Percentiles rank a stretch among this genome's conserved stretches.
phyloP scores from a whole-genome alignment of 2,329 filamentous ascomycete genomes.

The Microsporum audouinii region DNA sequence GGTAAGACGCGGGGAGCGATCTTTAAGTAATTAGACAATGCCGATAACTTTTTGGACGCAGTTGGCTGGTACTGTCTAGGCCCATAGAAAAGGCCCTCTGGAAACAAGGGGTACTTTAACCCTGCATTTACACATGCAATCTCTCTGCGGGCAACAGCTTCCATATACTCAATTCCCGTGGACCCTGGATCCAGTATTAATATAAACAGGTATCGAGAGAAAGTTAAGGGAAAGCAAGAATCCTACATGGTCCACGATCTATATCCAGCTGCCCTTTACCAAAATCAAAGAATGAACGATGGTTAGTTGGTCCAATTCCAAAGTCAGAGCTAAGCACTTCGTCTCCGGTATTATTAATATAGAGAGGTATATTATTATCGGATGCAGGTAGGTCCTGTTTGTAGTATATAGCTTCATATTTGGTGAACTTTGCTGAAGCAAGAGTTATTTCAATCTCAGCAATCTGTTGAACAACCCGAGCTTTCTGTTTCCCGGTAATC shows the following conservation, averaged over 20 bases:
- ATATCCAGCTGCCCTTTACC: constrained; percentile 14
- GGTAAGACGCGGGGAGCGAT: constrained; percentile 25
- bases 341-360: constrained; percentile 16
- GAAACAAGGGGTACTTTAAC: constrained; percentile 11
- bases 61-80: constrained; percentile 22
- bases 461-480: constrained; percentile 19
- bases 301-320: constrained; percentile 16
- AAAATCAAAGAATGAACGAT: constrained; percentile 18
- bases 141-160: constrained; percentile 24
- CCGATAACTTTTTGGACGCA: constrained; percentile 19
- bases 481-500: constrained; percentile 17
- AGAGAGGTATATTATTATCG: constrained; percentile 4
- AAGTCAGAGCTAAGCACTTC: constrained; percentile 11
- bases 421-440: constrained; percentile 14
- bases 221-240: constrained; percentile 2
- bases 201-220: constrained; percentile 6
- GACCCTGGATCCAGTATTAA: constrained; percentile 19
- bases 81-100: constrained; percentile 20
- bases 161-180: constrained; percentile 22
- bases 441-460: constrained; percentile 30
- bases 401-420: constrained; percentile 16
- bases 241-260: constrained; percentile 18
- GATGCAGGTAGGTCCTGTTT: constrained; percentile 13
- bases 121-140: constrained; percentile 22
- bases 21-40: constrained; percentile 26